Conservation (phyloP, 495 filamentous ascomycete genomes). For the Trypethelium eluteriae region DNA sequence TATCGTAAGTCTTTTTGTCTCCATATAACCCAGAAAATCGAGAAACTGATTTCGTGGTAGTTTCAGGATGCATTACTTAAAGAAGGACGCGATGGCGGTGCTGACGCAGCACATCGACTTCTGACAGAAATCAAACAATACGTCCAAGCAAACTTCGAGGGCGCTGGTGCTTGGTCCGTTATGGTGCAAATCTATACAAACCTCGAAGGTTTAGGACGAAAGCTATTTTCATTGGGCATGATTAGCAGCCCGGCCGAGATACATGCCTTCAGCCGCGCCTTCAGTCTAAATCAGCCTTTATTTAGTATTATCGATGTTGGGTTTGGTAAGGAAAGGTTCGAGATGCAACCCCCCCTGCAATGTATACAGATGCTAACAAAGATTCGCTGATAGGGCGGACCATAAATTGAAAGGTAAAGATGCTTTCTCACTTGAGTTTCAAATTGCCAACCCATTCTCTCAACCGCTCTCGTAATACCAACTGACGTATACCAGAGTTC, state of each 20-base stretch:
- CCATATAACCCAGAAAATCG: neutral
- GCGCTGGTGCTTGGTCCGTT: slow-evolving; percentile 27
- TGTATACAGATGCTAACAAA: neutral
- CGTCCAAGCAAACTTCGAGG: slow-evolving; percentile 16
- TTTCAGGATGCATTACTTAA: slow-evolving; percentile 32
- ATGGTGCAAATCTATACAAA: slow-evolving; percentile 35
- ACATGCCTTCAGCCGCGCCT: slow-evolving; percentile 30
- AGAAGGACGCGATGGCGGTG: slow-evolving; percentile 32
- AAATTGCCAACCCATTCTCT: no score
- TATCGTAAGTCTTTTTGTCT: slow-evolving; percentile 27
- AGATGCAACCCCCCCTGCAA: neutral
- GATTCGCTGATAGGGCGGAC: slow-evolving; percentile 27
- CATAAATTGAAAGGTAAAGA: slow-evolving; percentile 35
- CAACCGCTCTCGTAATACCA: neutral
- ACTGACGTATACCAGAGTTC: slow-evolving; percentile 23
- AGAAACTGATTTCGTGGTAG: slow-evolving; percentile 13
- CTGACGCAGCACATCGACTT: slow-evolving; percentile 35
- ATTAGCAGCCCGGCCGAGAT: slow-evolving; percentile 29
- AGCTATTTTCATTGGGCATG: slow-evolving; percentile 27
- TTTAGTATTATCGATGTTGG: slow-evolving; percentile 39
- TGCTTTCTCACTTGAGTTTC: neutral
- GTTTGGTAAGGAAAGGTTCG: slow-evolving; percentile 32
- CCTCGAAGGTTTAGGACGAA: slow-evolving; percentile 32
- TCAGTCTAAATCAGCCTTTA: slow-evolving; percentile 34
- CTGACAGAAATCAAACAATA: slow-evolving; percentile 30